Base-by-base conservation (phyloP, 495 filamentous ascomycete species). In the Bacidia gigantensis region DNA sequence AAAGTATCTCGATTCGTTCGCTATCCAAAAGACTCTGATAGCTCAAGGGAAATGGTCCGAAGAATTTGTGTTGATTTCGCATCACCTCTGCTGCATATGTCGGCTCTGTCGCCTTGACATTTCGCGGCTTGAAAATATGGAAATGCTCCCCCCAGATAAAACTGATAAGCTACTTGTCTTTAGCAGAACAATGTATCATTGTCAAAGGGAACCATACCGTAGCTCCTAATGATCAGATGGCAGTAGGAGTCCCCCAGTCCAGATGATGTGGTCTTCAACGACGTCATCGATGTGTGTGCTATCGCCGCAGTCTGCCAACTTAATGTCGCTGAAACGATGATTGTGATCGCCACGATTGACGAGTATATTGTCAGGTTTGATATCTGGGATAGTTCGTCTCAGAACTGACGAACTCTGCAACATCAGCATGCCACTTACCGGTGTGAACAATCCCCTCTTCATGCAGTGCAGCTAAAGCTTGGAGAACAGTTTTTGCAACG, bases 371-470 rank as follows among this genome's bases (percentile, higher is more conserved):
- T 54, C 44, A n/a, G 52, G 46, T 22, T 54, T 54, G 21, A 54
- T 42, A 45, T 54, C 52, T 54, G 39, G n/a, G 14, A 17, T 11
- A 7, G 20, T n/a, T 44, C 17, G 20, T 5, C 14, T 44, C 9
- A 44, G 12, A 22, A 17, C 5, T 9, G 41, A 44, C 7, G 20
- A 39, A n/a, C 17, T 44, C n/a, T 23, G 51, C 25, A 41, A 18
- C 23, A 43, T 35, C 5, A 7, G 14, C 29, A 35, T 50, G 14
- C 50, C 22, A 26, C 53, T 41, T 58, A 67, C 65, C 68, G 48
- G 68, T 69, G 58, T 71, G 66, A 26, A 67, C 67, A 58, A 60
- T 64, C 25, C 60, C 61, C 49, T 68, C 61, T 46, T 62, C 59
- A 59, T 74, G 70, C 3, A 74, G 54, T 10, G 64, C 58, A 7